Conservation (phyloP, 2,329 filamentous ascomycete species). For the Aspergillus spinulosporus region DNA sequence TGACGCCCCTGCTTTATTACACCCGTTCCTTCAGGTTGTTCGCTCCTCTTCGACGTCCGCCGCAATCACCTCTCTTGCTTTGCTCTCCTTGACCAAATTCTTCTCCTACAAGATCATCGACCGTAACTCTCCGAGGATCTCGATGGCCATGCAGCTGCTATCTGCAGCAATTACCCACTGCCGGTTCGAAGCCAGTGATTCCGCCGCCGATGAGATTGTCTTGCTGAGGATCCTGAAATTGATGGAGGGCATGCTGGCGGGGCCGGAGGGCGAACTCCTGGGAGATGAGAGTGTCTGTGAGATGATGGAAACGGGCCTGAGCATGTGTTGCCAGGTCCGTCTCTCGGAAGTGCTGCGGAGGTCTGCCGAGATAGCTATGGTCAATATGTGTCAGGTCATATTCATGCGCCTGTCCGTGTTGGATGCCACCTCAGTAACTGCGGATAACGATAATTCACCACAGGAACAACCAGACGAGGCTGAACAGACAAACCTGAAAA, state of each 20-base stretch:
- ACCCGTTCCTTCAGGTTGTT: slow-evolving; percentile 95
- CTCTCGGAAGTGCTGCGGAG: slow-evolving; percentile 87
- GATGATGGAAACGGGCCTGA: slow-evolving; percentile 98
- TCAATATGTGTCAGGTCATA: slow-evolving; percentile 98
- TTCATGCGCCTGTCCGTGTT: slow-evolving; percentile 90
- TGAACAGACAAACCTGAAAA: slow-evolving; percentile 74
- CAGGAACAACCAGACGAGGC: slow-evolving; percentile 56
- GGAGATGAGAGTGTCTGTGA: slow-evolving; percentile 98
- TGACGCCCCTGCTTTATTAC: slow-evolving; percentile 83
- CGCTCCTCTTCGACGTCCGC: slow-evolving; percentile 94
- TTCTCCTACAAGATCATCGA: slow-evolving; percentile 91
- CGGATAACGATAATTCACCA: slow-evolving; percentile 66
- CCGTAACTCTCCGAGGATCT: slow-evolving; percentile 78
- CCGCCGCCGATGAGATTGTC: slow-evolving; percentile 91
- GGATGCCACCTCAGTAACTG: slow-evolving; percentile 67
- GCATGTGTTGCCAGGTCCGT: slow-evolving; percentile 92
- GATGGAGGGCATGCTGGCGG: slow-evolving; percentile 98
- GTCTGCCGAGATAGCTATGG: slow-evolving; percentile 95
- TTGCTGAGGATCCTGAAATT: slow-evolving; percentile 90
- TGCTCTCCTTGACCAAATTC: slow-evolving; percentile 94
- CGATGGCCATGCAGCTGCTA: slow-evolving; percentile 88
- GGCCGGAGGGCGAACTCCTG: slow-evolving; percentile 86
- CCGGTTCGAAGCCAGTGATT: slow-evolving; percentile 94
- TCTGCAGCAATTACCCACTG: slow-evolving; percentile 96
- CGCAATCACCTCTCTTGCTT: slow-evolving; percentile 89